A percentile compares a stretch with the other conserved stretches of the same genome.
Evolutionary conservation across 73 alveolate genomes (phyloP).

Genomic region (Effrenium voratum): DNA sequence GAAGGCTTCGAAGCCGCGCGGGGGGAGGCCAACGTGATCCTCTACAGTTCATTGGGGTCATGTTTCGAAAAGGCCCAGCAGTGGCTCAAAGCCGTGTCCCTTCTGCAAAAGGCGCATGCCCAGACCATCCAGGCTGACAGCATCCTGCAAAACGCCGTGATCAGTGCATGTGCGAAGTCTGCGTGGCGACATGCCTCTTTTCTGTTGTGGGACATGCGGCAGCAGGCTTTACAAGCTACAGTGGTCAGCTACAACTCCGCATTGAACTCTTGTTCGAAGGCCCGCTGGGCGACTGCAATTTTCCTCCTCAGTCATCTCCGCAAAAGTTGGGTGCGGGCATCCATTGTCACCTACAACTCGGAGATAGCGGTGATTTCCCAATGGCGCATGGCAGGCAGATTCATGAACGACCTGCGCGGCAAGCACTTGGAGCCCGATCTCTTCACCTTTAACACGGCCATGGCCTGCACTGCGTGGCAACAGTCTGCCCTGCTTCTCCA

Average conservation of each 20-base stretch:
- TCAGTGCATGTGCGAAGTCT: slow-evolving; percentile 56
- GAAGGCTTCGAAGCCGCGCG: neutral
- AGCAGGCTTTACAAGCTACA: neutral
- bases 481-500: no score
- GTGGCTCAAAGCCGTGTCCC: neutral
- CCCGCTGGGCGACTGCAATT: neutral
- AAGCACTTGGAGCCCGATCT: slow-evolving; percentile 13
- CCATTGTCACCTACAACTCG: neutral
- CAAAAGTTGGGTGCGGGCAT: neutral
- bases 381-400: neutral
- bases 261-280: neutral
- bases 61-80: slow-evolving; percentile 32
- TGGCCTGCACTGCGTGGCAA: no score
- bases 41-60: slow-evolving; percentile 1
- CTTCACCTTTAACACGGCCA: slow-evolving; percentile 26
- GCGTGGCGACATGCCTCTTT: neutral
- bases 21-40: neutral
- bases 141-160: slow-evolving; percentile 44
- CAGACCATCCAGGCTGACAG: slow-evolving; percentile 28
- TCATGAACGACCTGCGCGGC: neutral
- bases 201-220: neutral
- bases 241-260: slow-evolving; percentile 27
- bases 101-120: neutral
- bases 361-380: neutral
- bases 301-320: neutral